A percentile compares a stretch with the other conserved stretches of the same genome.
Evolutionary conservation across 345 rosid genomes (phyloP).

Genomic region (Kernera saxatilis): DNA sequence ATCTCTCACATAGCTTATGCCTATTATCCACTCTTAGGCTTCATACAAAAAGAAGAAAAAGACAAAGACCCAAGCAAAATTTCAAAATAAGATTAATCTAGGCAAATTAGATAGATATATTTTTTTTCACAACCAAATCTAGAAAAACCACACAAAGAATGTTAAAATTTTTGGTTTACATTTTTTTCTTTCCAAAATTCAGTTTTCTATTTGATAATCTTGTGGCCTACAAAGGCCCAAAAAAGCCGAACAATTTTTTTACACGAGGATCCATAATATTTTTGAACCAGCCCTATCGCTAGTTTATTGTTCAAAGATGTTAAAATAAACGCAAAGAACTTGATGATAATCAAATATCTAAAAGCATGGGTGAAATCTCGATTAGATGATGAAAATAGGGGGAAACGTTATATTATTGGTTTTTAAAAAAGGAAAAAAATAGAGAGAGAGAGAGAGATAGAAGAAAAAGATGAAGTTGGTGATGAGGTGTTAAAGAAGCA

Average conservation of each 20-base stretch:
- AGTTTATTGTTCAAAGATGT: background rate
- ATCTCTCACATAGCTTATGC: background rate
- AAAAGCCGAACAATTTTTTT: background rate
- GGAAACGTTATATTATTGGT: background rate
- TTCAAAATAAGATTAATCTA: background rate
- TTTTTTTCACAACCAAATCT: too few species aligned
- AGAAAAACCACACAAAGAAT: too few species aligned
- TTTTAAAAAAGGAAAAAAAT: background rate
- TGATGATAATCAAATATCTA: background rate
- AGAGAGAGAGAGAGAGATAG: background rate
- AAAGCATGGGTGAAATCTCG: background rate
- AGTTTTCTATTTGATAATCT: background rate
- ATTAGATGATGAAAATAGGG: background rate
- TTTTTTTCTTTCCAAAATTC: background rate
- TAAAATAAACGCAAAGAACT: background rate
- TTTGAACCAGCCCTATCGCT: background rate
- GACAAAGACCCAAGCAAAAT: background rate
- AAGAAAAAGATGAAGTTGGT: slow-evolving; percentile 23
- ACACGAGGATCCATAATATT: background rate
- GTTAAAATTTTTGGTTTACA: too few species aligned
- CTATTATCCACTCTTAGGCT: background rate
- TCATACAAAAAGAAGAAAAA: background rate
- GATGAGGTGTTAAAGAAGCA: slow-evolving; percentile 33
- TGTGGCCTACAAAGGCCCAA: background rate
- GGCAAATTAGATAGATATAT: background rate